phyloP scores from a whole-genome alignment of 2,329 filamentous ascomycete genomes.

The Pseudopyricularia javanii region DNA sequence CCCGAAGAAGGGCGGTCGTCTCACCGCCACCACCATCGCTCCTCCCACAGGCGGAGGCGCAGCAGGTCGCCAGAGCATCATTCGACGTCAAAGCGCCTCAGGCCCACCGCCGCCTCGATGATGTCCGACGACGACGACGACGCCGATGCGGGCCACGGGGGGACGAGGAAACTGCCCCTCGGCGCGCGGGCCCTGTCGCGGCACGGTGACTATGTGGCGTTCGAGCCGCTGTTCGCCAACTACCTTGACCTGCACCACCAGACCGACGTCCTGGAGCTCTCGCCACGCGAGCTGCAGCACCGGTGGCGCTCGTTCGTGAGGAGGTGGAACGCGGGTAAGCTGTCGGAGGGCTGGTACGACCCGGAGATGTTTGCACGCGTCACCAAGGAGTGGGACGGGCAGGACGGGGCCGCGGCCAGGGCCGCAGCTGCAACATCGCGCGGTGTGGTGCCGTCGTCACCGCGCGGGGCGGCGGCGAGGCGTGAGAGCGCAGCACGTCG shows the following conservation, averaged over 20 bases:
- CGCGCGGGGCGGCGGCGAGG: not conserved
- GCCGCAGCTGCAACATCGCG: not conserved
- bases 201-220: constrained; percentile 46
- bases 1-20: not conserved
- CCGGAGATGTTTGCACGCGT: constrained; percentile 46
- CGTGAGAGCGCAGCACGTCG: not conserved
- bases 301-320: constrained; percentile 88
- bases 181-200: constrained; percentile 54
- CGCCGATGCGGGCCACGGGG: constrained; percentile 18
- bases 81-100: not conserved
- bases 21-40: not conserved
- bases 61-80: constrained; percentile 11
- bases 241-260: constrained; percentile 86
- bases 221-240: constrained; percentile 63
- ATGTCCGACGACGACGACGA: constrained; percentile 7
- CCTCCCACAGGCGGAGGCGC: constrained; percentile 23
- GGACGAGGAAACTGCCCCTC: constrained; percentile 43
- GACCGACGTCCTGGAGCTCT: constrained; percentile 53
- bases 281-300: constrained; percentile 64
- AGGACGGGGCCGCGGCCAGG: constrained; percentile 13
- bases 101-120: not conserved
- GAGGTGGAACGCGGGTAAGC: constrained; percentile 84
- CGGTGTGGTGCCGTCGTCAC: not conserved
- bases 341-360: constrained; percentile 90
- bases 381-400: constrained; percentile 25